phyloP scores from a whole-genome alignment of 2,329 filamentous ascomycete genomes.

The Fusarium cyanostomum region DNA sequence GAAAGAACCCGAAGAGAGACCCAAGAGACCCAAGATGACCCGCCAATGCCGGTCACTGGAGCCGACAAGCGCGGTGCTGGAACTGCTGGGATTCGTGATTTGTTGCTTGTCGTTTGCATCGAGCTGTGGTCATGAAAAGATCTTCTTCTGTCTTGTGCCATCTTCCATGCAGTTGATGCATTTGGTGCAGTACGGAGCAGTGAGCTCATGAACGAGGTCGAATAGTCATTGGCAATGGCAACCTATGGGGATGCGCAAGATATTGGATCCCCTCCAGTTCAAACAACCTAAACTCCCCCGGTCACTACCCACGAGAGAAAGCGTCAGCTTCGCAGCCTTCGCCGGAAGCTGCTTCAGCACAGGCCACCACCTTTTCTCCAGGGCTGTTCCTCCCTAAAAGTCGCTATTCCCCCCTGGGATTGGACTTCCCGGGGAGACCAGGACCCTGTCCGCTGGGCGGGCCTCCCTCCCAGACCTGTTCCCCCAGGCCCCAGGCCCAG shows the following conservation, averaged over 20 bases:
- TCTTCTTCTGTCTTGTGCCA: not conserved
- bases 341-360: slow-evolving; percentile 24
- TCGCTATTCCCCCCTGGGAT: slow-evolving; percentile 23
- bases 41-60: slow-evolving; percentile 34
- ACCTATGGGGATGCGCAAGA: not conserved
- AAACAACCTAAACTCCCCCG: slow-evolving; percentile 15
- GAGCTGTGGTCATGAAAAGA: not conserved
- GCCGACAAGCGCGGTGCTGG: slow-evolving; percentile 39
- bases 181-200: not conserved
- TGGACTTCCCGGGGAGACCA: slow-evolving; percentile 33
- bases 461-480: not conserved
- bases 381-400: slow-evolving; percentile 20
- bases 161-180: slow-evolving; percentile 2
- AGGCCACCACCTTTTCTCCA: slow-evolving; percentile 30
- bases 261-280: slow-evolving; percentile 5
- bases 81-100: slow-evolving; percentile 23
- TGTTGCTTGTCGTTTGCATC: slow-evolving; percentile 1
- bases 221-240: not conserved
- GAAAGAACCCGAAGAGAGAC: slow-evolving; percentile 13
- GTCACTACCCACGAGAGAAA: slow-evolving; percentile 4
- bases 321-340: slow-evolving; percentile 19
- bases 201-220: not conserved
- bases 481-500: slow-evolving; percentile 8
- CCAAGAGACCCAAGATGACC: slow-evolving; percentile 20
- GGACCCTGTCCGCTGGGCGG: slow-evolving; percentile 14